phyloP scores from a whole-genome alignment of 2,329 filamentous ascomycete genomes.

The Coniochaeta hoffmannii region DNA sequence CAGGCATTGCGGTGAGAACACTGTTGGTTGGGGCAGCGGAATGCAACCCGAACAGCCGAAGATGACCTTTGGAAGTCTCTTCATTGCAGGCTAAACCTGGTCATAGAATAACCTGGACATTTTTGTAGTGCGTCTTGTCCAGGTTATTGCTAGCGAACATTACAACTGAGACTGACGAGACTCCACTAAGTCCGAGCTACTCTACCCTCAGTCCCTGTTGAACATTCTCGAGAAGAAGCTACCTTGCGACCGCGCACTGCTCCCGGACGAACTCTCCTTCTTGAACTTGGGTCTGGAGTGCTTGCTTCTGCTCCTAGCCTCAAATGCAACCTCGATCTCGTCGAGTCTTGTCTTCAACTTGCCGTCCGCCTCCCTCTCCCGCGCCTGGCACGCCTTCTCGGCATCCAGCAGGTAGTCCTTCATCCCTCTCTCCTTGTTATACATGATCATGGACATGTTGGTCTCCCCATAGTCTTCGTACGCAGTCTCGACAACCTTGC shows the following conservation, averaged over 20 bases:
- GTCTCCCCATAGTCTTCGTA: neutral
- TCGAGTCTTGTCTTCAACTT: neutral
- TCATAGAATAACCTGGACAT: too few species aligned
- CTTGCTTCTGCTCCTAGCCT: neutral
- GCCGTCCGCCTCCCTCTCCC: neutral
- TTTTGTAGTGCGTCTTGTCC: too few species aligned
- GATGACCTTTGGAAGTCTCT: neutral
- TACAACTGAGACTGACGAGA: too few species aligned
- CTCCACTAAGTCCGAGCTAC: neutral
- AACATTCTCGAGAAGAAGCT: neutral
- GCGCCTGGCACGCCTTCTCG: neutral
- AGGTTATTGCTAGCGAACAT: too few species aligned
- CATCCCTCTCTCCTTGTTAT: neutral
- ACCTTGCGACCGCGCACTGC: neutral
- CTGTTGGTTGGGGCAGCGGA: neutral
- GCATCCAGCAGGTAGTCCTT: neutral
- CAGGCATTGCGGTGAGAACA: neutral
- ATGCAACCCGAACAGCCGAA: constrained; percentile 2
- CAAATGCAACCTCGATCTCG: neutral
- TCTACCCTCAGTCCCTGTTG: neutral
- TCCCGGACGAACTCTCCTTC: neutral
- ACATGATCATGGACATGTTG: neutral
- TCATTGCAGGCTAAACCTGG: neutral
- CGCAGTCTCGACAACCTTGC: neutral
- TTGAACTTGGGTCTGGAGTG: neutral